Conservation (phyloP, 768 basidiomycete genomes). For the Mycena vulgaris region DNA sequence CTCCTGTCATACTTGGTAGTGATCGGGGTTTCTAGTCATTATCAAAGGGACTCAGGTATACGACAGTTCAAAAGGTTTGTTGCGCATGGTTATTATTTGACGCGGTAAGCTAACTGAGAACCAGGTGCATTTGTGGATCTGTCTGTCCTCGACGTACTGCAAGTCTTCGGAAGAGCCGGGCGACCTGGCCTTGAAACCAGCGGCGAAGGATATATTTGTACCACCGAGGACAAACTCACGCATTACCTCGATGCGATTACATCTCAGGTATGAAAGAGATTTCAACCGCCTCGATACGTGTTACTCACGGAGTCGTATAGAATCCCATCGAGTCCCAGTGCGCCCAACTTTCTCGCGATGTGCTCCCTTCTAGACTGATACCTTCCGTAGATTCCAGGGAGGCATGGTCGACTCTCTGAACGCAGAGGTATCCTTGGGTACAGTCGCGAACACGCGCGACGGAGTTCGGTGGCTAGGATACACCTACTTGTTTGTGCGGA, state of each 20-base stretch:
- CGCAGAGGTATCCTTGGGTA: conserved; percentile 95
- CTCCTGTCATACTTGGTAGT: conserved; percentile 23
- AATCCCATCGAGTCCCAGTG: conserved; percentile 97
- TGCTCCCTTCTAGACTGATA: neutral
- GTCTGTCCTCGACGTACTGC: conserved; percentile 94
- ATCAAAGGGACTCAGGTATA: conserved; percentile 99
- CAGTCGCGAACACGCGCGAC: conserved; percentile 89
- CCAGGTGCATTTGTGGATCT: conserved; percentile 89
- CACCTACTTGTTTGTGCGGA: conserved; percentile 96
- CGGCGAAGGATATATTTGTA: conserved; percentile 98
- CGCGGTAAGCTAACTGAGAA: neutral
- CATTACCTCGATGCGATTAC: conserved; percentile 93
- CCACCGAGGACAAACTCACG: conserved; percentile 91
- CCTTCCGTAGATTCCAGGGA: conserved; percentile 71
- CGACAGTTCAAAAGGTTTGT: conserved; percentile 79
- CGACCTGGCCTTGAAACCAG: conserved; percentile 90
- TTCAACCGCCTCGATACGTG: neutral
- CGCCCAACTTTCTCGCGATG: conserved; percentile 42
- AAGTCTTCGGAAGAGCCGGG: conserved; percentile 98
- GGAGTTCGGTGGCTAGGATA: conserved; percentile 97
- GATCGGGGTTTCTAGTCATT: conserved; percentile 67
- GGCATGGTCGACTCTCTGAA: conserved; percentile 95
- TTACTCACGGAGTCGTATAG: conserved; percentile 55
- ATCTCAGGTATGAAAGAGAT: conserved; percentile 76
- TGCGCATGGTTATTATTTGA: neutral